phyloP scores from a whole-genome alignment of 2,329 filamentous ascomycete genomes.

The Colletotrichum sp. region DNA sequence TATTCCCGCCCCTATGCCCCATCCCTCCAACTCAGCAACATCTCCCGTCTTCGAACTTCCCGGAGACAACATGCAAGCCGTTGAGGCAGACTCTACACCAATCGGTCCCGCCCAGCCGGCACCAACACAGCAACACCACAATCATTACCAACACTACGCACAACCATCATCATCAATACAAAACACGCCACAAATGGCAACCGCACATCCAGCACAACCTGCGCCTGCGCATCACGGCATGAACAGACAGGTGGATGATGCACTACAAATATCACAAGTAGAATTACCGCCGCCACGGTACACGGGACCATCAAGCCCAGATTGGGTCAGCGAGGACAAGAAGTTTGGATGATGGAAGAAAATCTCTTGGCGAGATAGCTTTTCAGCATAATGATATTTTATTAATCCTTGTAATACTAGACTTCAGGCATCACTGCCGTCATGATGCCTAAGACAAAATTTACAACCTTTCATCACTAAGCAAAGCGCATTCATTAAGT shows the following conservation, averaged over 20 bases:
- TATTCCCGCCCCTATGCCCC: not conserved
- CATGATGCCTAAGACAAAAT: not conserved
- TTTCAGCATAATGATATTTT: conserved; percentile 16
- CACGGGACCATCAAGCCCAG: not conserved
- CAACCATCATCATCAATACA: conserved; percentile 12
- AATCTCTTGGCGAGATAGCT: conserved; percentile 7
- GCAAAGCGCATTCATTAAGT: not conserved
- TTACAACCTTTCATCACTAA: not conserved
- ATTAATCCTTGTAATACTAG: conserved; percentile 17
- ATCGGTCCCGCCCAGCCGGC: not conserved
- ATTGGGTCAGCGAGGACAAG: conserved; percentile 16
- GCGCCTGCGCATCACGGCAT: not conserved
- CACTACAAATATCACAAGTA: conserved; percentile 18
- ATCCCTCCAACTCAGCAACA: not conserved
- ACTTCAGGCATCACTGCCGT: conserved; percentile 3
- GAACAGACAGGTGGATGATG: conserved; percentile 12
- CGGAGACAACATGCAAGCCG: conserved; percentile 8
- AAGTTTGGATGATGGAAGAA: not conserved
- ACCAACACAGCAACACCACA: not conserved
- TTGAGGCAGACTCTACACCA: conserved; percentile 17
- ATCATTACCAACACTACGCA: not conserved
- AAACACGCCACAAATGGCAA: not conserved
- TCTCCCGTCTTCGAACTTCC: conserved; percentile 13
- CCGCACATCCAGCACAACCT: not conserved
- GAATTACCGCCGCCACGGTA: conserved; percentile 17